Evolutionary conservation across 805 yeast genomes (phyloP).

Genomic region (Yamadazyma scolyti): DNA sequence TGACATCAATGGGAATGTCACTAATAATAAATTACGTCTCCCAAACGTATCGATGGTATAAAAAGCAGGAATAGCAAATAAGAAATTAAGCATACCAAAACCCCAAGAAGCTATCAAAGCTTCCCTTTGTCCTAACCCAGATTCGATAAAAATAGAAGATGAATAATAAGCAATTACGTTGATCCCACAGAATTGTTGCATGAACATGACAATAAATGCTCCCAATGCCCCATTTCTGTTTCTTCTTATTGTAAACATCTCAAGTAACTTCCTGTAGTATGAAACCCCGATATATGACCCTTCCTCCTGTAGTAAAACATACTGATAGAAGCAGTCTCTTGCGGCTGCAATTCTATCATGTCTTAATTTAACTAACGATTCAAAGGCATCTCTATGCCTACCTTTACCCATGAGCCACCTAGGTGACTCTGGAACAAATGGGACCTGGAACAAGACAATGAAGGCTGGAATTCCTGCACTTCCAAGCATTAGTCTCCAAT

Average conservation of each 20-base stretch:
- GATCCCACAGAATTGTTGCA: slow-evolving; percentile 91
- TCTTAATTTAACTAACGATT: slow-evolving; percentile 46
- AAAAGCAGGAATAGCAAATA: slow-evolving; percentile 81
- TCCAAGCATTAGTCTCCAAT: slow-evolving; percentile 69
- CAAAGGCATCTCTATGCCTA: slow-evolving; percentile 49
- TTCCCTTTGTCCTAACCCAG: slow-evolving; percentile 58
- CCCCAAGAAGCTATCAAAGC: slow-evolving; percentile 84
- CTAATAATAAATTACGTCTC: slow-evolving; percentile 55
- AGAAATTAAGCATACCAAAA: slow-evolving; percentile 75
- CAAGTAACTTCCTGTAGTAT: slow-evolving; percentile 43
- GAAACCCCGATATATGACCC: slow-evolving; percentile 42
- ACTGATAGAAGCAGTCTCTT: slow-evolving; percentile 59
- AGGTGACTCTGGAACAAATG: slow-evolving; percentile 65
- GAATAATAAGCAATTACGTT: slow-evolving; percentile 87
- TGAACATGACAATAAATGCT: slow-evolving; percentile 78
- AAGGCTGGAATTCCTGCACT: slow-evolving; percentile 56
- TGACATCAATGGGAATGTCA: slow-evolving; percentile 63
- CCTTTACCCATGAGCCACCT: slow-evolving; percentile 61
- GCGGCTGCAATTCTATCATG: slow-evolving; percentile 53
- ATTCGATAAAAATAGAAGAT: slow-evolving; percentile 66
- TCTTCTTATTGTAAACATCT: slow-evolving; percentile 68
- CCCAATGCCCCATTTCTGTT: slow-evolving; percentile 81
- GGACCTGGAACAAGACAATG: slow-evolving; percentile 46
- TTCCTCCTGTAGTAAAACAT: slow-evolving; percentile 58
- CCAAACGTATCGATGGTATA: slow-evolving; percentile 77